phyloP scores from a whole-genome alignment of 192 early-diverging fungal species.

The Coemansia sp. region DNA sequence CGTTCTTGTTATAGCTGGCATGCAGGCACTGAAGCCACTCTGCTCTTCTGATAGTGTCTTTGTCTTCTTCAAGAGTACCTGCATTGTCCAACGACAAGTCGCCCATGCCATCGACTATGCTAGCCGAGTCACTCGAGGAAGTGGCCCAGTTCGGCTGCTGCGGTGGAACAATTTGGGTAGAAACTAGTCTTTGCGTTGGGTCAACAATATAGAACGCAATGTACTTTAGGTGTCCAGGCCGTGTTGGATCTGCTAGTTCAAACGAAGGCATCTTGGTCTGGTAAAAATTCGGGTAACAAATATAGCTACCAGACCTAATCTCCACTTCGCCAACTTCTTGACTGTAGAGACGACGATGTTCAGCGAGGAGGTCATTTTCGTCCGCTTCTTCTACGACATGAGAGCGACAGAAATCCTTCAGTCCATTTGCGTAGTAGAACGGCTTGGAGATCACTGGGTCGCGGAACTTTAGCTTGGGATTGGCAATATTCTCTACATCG shows the following conservation, averaged over 20 bases:
- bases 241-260: constrained; percentile 60
- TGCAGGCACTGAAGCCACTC: neutral
- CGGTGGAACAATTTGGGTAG: constrained; percentile 63
- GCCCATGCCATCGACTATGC: neutral
- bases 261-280: constrained; percentile 69
- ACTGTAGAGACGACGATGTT: neutral
- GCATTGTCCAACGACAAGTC: neutral
- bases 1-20: neutral
- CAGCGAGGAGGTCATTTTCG: too few species aligned
- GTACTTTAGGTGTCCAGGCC: constrained; percentile 66
- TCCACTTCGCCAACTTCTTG: constrained; percentile 56
- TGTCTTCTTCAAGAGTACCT: neutral
- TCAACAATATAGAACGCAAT: constrained; percentile 72
- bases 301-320: constrained; percentile 58
- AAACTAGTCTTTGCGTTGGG: constrained; percentile 55
- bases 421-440: too few species aligned
- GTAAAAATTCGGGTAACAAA: constrained; percentile 72
- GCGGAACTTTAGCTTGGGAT: constrained; percentile 63
- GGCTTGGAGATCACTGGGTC: neutral
- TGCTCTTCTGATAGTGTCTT: neutral
- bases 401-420: neutral
- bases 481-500: constrained; percentile 67
- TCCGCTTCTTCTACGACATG: neutral
- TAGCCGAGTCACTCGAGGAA: neutral
- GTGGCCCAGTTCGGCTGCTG: constrained; percentile 61